Percentiles rank a stretch among this genome's conserved stretches.
These are phyloP conservation scores for Immersiporthe knoxdaviesiana DNA, from an alignment of 2,329 filamentous ascomycete genomes.

Conservation along the genomic window DNA sequence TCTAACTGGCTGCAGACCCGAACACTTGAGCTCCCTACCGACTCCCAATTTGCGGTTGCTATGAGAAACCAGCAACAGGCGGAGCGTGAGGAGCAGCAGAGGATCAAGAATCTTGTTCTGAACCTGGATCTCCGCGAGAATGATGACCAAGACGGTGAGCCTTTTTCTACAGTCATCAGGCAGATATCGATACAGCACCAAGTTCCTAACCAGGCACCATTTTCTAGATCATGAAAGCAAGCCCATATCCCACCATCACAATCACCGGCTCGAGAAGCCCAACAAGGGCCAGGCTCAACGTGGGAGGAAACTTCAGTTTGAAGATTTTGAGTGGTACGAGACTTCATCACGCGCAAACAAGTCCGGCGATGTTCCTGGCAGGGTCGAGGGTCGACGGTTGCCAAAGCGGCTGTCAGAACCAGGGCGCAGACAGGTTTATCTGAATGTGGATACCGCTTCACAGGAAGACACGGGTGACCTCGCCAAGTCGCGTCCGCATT, in stretches of 20 bases:
- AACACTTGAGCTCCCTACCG: slow-evolving; percentile 84
- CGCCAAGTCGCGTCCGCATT: slow-evolving; percentile 17
- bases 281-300: slow-evolving; percentile 74
- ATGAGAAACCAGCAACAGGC: slow-evolving; percentile 96
- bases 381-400: slow-evolving; percentile 15
- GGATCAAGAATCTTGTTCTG: slow-evolving; percentile 96
- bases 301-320: slow-evolving; percentile 87
- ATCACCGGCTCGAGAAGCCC: slow-evolving; percentile 56
- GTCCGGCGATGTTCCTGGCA: slow-evolving; percentile 10
- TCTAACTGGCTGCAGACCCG: slow-evolving; percentile 65
- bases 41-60: slow-evolving; percentile 92
- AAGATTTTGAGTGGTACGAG: slow-evolving; percentile 93
- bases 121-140: slow-evolving; percentile 92
- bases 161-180: slow-evolving; percentile 10
- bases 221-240: slow-evolving; percentile 53
- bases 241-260: slow-evolving; percentile 52
- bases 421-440: slow-evolving; percentile 15
- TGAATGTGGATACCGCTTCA: slow-evolving; percentile 15
- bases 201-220: slow-evolving; percentile 1
- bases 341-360: slow-evolving; percentile 8
- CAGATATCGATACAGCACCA: not conserved
- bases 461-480: slow-evolving; percentile 13
- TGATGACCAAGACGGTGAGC: slow-evolving; percentile 78
- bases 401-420: slow-evolving; percentile 16
- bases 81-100: slow-evolving; percentile 93